Evolutionary conservation across 352 stramenopile genomes (phyloP).

Genomic region (Phytophthora colocasiae): DNA sequence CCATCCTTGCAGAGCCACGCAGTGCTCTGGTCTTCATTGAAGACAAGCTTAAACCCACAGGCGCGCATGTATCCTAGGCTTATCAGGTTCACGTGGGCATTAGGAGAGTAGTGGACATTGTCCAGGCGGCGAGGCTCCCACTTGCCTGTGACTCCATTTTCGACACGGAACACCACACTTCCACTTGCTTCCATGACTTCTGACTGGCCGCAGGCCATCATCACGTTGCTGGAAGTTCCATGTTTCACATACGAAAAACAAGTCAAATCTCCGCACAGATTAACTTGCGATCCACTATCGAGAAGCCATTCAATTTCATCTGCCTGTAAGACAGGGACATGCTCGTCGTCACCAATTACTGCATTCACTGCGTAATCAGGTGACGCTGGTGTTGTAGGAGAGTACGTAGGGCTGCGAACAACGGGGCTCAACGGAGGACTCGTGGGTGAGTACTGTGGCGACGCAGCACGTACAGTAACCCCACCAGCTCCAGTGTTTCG

Average conservation of each 20-base stretch:
- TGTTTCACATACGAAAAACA: slow-evolving; percentile 1
- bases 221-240: not conserved
- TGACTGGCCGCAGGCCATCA: slow-evolving; percentile 11
- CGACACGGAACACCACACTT: slow-evolving; percentile 7
- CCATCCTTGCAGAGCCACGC: slow-evolving; percentile 7
- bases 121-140: slow-evolving; percentile 12
- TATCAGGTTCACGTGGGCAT: slow-evolving; percentile 12
- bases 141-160: slow-evolving; percentile 1
- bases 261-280: slow-evolving; percentile 3
- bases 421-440: not conserved
- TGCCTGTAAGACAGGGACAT: not conserved
- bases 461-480: not conserved
- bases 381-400: not conserved
- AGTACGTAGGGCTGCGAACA: not conserved
- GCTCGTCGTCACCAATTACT: not conserved
- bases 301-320: slow-evolving; percentile 3
- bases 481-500: not conserved
- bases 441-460: not conserved
- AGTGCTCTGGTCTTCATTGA: slow-evolving; percentile 9
- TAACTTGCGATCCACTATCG: slow-evolving; percentile 13
- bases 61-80: slow-evolving; percentile 17
- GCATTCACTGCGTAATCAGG: not conserved
- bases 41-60: slow-evolving; percentile 5
- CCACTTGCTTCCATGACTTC: slow-evolving; percentile 1
- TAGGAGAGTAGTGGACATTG: slow-evolving; percentile 19